Evolutionary conservation across 805 yeast species (phyloP), one percentile per base, ranked within the genome.

Genomic region (Candida vaughaniae): DNA sequence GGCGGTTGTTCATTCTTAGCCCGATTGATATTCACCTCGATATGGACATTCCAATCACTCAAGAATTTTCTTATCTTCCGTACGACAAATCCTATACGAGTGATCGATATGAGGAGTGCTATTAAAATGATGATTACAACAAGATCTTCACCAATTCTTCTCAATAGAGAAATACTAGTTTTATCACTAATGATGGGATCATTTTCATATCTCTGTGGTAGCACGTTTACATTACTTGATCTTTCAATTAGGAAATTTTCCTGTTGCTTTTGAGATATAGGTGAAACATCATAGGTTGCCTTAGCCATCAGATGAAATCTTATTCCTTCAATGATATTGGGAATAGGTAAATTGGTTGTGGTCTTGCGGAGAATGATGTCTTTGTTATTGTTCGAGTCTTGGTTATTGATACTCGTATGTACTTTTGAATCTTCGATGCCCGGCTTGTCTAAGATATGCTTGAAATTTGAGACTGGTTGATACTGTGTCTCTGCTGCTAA

Each of bases 91-190:
- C 23, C 23, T n/a, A n/a, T n/a, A 20, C 23, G 23, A 20, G 23
- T 7, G 14, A 73, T 51, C 1, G 58, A 42, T 20, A 67, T 53
- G 5, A 72, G 50, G 2, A 71, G 51, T 1, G 57, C 35, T 14
- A 70, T 36, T 73, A 58, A 1, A 66, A 46, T 4, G 28, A 62
- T 33, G 6, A 78, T 64, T 12, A 75, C 74, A 4, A 70, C 46
- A n/a, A 75, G 60, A 47, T 77, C 80, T 47, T 78, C 83, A 36
- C 70, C 51, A 4, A 71, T 52, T 40, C 76, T 53, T 36, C 49
- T 44, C 6, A 56, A 22, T 5, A 66, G 28, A 6, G 48, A 43
- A 30, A 15, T 42, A 16, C 19, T 23, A 8, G 15, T 30, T 14
- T 25, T n/a, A 7, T 28, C 34, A n/a, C 9, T 2, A 31, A 27